phyloP scores from a whole-genome alignment of 139 green algal genomes.

The Limnomonas spitsbergensis region DNA sequence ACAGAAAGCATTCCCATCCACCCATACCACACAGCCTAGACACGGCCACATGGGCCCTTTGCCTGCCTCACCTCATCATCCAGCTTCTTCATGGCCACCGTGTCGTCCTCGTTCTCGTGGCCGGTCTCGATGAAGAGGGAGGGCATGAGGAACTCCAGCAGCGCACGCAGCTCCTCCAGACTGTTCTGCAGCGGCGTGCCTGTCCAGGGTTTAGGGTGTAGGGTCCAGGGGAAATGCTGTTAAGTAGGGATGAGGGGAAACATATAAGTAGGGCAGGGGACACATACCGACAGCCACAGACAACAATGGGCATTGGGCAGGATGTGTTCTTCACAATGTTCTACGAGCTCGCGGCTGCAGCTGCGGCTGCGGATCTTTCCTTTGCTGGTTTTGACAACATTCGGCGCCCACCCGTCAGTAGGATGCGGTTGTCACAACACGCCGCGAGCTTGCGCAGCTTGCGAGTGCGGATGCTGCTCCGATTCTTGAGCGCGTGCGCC shows the following conservation, averaged over 20 bases:
- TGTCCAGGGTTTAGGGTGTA: constrained; percentile 12
- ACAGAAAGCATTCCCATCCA: no score
- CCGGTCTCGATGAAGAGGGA: constrained; percentile 40
- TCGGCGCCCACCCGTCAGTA: constrained; percentile 74
- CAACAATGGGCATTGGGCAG: no score
- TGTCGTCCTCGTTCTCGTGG: constrained; percentile 11
- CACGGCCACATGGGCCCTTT: no score
- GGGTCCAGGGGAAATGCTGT: background rate
- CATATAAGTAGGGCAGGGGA: background rate
- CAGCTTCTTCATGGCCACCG: constrained; percentile 10
- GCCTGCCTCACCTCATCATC: constrained; percentile 6
- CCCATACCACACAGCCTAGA: no score
- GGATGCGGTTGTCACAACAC: constrained; percentile 81
- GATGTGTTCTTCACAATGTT: no score
- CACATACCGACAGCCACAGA: background rate
- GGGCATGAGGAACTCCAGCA: constrained; percentile 88
- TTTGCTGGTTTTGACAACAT: no score
- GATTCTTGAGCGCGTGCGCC: constrained; percentile 91
- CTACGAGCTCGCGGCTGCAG: no score
- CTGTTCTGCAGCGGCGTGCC: constrained; percentile 94
- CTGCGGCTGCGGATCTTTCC: no score
- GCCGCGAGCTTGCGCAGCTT: constrained; percentile 54
- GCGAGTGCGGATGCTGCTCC: constrained; percentile 34
- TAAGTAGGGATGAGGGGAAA: background rate
- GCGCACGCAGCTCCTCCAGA: constrained; percentile 79